These are phyloP conservation scores for Rhizophagus sp. DNA, from an alignment of 192 early-diverging fungal species.

Conservation along the genomic window DNA sequence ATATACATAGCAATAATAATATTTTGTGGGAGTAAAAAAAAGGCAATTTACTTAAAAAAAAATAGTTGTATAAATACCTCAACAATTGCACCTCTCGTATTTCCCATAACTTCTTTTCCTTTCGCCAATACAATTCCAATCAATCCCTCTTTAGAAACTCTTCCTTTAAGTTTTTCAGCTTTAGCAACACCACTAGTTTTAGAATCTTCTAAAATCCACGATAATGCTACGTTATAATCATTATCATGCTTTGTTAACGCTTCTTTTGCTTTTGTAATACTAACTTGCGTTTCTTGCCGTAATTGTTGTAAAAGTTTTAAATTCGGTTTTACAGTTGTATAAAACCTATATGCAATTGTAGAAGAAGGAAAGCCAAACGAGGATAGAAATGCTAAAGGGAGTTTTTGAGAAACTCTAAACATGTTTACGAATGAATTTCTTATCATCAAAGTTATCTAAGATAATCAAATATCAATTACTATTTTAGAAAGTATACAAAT, in stretches of 20 bases:
- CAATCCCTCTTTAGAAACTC: slow-evolving; percentile 79
- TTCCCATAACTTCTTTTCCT: slow-evolving; percentile 31
- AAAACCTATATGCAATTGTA: background rate
- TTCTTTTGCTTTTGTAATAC: slow-evolving; percentile 86
- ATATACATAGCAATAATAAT: background rate
- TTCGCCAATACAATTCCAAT: slow-evolving; percentile 64
- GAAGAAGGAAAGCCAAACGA: background rate
- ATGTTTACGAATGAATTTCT: background rate
- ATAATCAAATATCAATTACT: background rate
- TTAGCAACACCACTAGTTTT: slow-evolving; percentile 68
- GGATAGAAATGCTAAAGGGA: background rate
- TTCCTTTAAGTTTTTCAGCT: slow-evolving; percentile 78
- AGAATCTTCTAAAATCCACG: slow-evolving; percentile 80
- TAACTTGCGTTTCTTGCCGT: slow-evolving; percentile 75
- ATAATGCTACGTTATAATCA: slow-evolving; percentile 74
- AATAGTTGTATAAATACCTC: slow-evolving; percentile 49
- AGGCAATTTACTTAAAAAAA: background rate
- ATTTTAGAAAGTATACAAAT: slow-evolving; percentile 1
- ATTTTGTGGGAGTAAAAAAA: background rate
- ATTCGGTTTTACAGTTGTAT: slow-evolving; percentile 4
- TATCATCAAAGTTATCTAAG: background rate
- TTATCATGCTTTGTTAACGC: slow-evolving; percentile 73
- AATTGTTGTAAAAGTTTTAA: slow-evolving; percentile 62
- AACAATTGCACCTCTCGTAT: slow-evolving; percentile 58
- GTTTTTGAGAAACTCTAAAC: background rate